A percentile compares a stretch with the other conserved stretches of the same genome.
Evolutionary conservation across 305 asterid species (phyloP).

Genomic region (Fraxinus albicans): DNA sequence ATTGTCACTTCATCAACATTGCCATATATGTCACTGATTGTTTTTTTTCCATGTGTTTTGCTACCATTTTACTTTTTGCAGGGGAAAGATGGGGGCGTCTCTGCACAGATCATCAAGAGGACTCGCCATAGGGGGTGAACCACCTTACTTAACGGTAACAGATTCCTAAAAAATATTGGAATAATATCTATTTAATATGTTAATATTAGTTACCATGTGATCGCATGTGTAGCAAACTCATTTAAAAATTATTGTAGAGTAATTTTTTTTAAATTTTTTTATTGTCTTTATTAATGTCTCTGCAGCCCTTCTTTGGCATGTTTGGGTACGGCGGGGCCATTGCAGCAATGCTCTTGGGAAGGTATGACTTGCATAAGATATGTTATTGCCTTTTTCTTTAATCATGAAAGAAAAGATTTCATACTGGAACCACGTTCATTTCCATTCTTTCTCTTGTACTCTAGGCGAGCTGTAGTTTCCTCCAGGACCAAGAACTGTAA

Average conservation of each 20-base stretch:
- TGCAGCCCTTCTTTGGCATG: constrained; percentile 91
- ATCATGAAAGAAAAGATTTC: constrained; percentile 9
- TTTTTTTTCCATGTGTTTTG: neutral
- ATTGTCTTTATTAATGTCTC: constrained; percentile 16
- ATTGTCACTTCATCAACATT: neutral
- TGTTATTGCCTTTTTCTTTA: constrained; percentile 11
- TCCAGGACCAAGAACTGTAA: constrained; percentile 58
- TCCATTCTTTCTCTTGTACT: constrained; percentile 17
- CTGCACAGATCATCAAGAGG: constrained; percentile 47
- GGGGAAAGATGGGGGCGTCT: constrained; percentile 90
- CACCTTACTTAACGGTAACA: constrained; percentile 71
- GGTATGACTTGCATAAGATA: constrained; percentile 41
- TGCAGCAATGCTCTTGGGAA: constrained; percentile 80
- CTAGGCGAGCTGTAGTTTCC: constrained; percentile 58
- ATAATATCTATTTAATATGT: neutral
- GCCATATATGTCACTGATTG: neutral
- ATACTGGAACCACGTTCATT: neutral
- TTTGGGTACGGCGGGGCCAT: constrained; percentile 81
- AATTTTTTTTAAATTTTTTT: neutral
- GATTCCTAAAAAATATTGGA: neutral
- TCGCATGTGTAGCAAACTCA: neutral
- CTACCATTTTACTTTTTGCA: constrained; percentile 23
- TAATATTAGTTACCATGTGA: neutral
- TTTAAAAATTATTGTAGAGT: neutral
- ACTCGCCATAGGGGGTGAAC: constrained; percentile 59